phyloP scores from a whole-genome alignment of 2,329 filamentous ascomycete species.

The Venturia carpophila region DNA sequence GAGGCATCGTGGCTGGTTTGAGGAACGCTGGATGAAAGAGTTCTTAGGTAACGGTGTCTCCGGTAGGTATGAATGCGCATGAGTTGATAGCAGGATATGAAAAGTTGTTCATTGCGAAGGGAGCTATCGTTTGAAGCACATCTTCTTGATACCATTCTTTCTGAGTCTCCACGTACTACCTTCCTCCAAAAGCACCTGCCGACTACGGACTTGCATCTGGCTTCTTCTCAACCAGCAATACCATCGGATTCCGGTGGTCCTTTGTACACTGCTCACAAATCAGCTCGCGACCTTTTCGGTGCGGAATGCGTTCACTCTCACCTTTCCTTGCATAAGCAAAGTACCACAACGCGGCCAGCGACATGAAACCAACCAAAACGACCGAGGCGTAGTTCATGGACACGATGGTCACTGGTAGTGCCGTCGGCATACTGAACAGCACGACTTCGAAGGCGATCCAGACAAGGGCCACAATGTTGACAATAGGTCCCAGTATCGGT shows the following conservation, averaged over 20 bases:
- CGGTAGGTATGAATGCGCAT: neutral
- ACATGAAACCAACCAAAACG: slow-evolving; percentile 34
- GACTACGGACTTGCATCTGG: neutral
- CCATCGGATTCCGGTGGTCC: slow-evolving; percentile 17
- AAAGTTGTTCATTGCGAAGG: neutral
- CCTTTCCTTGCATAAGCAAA: slow-evolving; percentile 21
- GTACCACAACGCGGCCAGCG: slow-evolving; percentile 33
- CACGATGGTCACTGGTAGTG: slow-evolving; percentile 33
- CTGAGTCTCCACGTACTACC: neutral
- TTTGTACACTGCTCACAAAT: slow-evolving; percentile 8
- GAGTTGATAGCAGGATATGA: neutral
- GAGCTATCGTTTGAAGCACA: neutral
- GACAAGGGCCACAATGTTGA: slow-evolving; percentile 23
- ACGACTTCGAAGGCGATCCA: slow-evolving; percentile 66
- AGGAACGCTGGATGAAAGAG: neutral
- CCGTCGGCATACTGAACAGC: slow-evolving; percentile 65
- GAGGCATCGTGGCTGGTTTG: neutral
- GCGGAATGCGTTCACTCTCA: slow-evolving; percentile 25
- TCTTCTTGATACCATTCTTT: neutral
- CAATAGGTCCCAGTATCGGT: slow-evolving; percentile 1
- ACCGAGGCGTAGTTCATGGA: slow-evolving; percentile 40
- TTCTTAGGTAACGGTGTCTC: neutral
- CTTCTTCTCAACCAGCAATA: neutral
- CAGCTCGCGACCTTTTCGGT: neutral
- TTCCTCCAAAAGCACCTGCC: neutral